phyloP scores from a whole-genome alignment of 176 grass and related monocot species.

The Hordeum vulgare region DNA sequence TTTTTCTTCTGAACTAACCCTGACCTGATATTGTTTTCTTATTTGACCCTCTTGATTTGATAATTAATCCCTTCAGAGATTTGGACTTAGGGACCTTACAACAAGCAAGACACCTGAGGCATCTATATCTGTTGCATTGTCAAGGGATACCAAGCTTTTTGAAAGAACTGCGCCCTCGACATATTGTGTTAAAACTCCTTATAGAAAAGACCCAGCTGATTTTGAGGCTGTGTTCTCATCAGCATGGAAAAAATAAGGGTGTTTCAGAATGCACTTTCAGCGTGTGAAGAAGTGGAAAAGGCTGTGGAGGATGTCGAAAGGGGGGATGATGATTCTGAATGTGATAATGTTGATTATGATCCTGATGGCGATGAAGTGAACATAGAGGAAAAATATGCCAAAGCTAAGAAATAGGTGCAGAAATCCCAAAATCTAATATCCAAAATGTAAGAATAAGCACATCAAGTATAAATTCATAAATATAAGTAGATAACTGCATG shows the following conservation, averaged over 20 bases:
- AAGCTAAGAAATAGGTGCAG: too few relatives aligned
- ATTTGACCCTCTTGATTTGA: constrained; percentile 1
- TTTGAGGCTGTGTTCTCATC: constrained; percentile 56
- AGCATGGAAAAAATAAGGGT: constrained; percentile 79
- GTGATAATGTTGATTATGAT: constrained; percentile 78
- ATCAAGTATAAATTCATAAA: neutral
- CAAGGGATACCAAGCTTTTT: constrained; percentile 88
- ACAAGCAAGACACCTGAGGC: constrained; percentile 98
- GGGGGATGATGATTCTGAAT: constrained; percentile 85
- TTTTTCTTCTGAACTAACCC: neutral
- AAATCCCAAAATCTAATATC: too few relatives aligned
- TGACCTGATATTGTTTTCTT: constrained; percentile 4
- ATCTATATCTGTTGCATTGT: constrained; percentile 91
- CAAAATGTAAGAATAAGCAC: too few relatives aligned
- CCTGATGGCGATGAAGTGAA: constrained; percentile 67
- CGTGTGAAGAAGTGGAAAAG: constrained; percentile 71
- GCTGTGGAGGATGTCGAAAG: constrained; percentile 73
- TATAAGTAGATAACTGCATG: neutral
- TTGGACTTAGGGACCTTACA: constrained; percentile 90
- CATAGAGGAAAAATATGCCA: constrained; percentile 42
- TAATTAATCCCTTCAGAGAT: constrained; percentile 55
- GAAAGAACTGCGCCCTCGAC: constrained; percentile 92
- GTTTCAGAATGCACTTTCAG: constrained; percentile 70
- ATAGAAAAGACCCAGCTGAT: constrained; percentile 83
- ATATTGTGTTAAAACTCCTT: constrained; percentile 83